These are phyloP conservation scores for Mycena pura DNA, from an alignment of 768 basidiomycete genomes.

Conservation along the genomic window DNA sequence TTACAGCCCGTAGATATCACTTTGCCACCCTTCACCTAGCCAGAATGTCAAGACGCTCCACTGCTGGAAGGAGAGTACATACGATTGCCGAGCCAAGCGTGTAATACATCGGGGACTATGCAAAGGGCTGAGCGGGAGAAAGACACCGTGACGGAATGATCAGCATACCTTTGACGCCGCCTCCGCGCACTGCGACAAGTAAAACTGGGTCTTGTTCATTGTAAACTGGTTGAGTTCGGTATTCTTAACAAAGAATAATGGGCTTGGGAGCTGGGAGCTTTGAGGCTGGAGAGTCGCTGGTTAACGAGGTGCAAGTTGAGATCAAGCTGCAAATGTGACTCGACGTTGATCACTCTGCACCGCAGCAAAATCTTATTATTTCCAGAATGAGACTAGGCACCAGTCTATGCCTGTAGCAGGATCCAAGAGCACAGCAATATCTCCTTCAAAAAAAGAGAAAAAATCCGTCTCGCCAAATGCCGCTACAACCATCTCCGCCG, in stretches of 20 bases:
- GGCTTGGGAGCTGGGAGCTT: conserved; percentile 7
- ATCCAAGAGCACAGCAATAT: conserved; percentile 42
- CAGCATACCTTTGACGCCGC: conserved; percentile 49
- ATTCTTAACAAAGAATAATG: conserved; percentile 11
- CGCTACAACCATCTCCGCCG: conserved; percentile 88
- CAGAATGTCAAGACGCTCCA: background rate
- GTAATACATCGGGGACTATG: conserved; percentile 52
- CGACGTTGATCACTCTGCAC: no score
- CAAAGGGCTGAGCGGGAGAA: background rate
- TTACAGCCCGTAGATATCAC: conserved; percentile 59
- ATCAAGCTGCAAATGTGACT: conserved; percentile 27
- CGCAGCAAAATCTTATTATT: background rate
- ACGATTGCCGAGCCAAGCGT: conserved; percentile 52
- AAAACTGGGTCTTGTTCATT: conserved; percentile 59
- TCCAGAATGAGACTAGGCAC: no score
- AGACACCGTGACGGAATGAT: background rate
- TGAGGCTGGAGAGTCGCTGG: conserved; percentile 17
- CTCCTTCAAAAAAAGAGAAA: conserved; percentile 66
- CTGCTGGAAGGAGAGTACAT: background rate
- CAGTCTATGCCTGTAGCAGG: background rate
- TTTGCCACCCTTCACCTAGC: conserved; percentile 59
- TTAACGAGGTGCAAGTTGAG: conserved; percentile 25
- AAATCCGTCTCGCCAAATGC: conserved; percentile 85
- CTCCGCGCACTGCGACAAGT: conserved; percentile 56
- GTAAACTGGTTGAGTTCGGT: conserved; percentile 38